Base-by-base conservation (phyloP, 2,329 filamentous ascomycete genomes). In the Exophiala phaeomuriformis region DNA sequence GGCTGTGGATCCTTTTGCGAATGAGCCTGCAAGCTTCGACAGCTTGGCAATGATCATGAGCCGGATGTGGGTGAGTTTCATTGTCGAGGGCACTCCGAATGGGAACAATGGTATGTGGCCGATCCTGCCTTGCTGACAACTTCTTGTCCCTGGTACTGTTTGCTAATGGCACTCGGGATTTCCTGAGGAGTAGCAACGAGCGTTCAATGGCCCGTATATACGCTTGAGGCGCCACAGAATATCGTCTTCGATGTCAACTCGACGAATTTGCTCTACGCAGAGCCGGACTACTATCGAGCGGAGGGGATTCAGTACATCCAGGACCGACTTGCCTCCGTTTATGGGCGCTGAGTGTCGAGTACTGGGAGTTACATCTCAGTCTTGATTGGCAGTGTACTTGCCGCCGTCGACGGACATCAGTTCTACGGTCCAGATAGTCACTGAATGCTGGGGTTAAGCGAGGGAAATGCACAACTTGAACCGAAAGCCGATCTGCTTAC, bases 1-100 rank as follows among this genome's bases (percentile, higher is more conserved):
- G 8, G 51, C 52, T 1, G 40, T 47, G 7, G 49, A 59, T 36
- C 67, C 67, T 2, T 71, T 71, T 51, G 68, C 59, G 29, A 67
- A 67, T 46, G 68, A 71, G 61, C 71, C 75, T 1, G 62, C 71
- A 47, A 70, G 69, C 1, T 76, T 71, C 54, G 53, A 67, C 7
- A 59, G 66, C 3, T 65, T 81, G 27, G 72, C 75, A 10, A 64
- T 71, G 41, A 63, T 74, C 59, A 79, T 80, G 73, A 71, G 70
- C 44, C 67, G 69, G 47, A 75, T 75, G 69, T 80, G 78, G 78
- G 71, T 75, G 28, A 69, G 68, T 3, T 81, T 80, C 57, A 70
- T 78, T 47, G 66, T 72, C 46, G 68, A 67, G 42, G 63, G 71
- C 19, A 68, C 77, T 63, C 77, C 77, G 27, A 63, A 77, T 74